Conservation (phyloP, 1,284 basidiomycete genomes). For the Leccinum pallidistipes region DNA sequence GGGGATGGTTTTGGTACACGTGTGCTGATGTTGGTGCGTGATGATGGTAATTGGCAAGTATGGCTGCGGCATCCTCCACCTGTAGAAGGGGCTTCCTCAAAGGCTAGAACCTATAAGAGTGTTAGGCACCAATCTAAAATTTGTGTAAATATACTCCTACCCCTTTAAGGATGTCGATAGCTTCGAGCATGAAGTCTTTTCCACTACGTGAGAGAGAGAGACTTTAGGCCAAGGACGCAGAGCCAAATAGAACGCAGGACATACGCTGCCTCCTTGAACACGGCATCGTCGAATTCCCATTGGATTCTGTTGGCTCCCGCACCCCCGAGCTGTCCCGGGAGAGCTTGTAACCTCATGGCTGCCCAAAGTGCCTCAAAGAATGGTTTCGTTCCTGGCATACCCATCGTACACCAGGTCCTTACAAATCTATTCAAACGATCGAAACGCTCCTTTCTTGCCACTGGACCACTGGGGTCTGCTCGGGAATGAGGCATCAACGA, state of each 20-base stretch:
- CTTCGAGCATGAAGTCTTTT: constrained; percentile 82
- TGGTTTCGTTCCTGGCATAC: constrained; percentile 78
- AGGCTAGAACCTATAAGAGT: constrained; percentile 54
- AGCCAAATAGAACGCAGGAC: constrained; percentile 33
- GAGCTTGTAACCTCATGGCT: constrained; percentile 68
- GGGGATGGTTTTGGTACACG: constrained; percentile 38
- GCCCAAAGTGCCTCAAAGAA: constrained; percentile 80
- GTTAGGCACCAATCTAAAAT: constrained; percentile 12
- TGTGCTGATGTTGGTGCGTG: constrained; percentile 46
- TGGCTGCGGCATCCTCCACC: constrained; percentile 38
- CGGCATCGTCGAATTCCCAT: constrained; percentile 83
- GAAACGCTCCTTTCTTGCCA: constrained; percentile 72
- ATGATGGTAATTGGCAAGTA: constrained; percentile 38
- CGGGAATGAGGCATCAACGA: constrained; percentile 70
- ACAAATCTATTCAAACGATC: constrained; percentile 71
- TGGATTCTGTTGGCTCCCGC: constrained; percentile 64
- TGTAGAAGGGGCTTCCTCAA: constrained; percentile 58
- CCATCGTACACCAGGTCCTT: constrained; percentile 73
- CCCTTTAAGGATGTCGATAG: constrained; percentile 79
- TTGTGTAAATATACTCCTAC: constrained; percentile 43
- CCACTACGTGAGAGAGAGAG: constrained; percentile 49
- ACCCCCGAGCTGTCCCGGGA: constrained; percentile 71
- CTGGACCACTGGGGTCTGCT: constrained; percentile 54
- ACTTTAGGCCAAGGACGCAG: constrained; percentile 13
- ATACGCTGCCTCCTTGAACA: constrained; percentile 82